Base-by-base conservation (phyloP, 192 early-diverging fungal species). In the Coemansia umbellata region DNA sequence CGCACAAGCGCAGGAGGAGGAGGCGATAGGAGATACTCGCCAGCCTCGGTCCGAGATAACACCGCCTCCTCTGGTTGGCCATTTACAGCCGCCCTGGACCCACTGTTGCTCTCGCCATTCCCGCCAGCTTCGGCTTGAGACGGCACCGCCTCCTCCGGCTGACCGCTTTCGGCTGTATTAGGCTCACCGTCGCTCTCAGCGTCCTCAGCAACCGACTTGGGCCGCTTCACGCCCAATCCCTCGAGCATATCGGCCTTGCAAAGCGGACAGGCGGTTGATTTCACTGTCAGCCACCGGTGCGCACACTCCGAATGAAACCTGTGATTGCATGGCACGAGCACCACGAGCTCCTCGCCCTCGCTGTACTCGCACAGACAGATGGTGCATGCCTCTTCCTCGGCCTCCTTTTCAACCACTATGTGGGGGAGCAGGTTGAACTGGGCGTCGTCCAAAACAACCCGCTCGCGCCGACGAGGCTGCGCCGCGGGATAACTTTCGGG, bases 381-480 rank as follows among this genome's bases (percentile, higher is more conserved):
- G 51, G 28, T 61, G 47, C 71, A 74, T 8, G 58, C 32, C 26
- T 60, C 71, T 5, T 53, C 28, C 27, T 74, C 58, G 24, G 43
- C 15, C 3, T 26, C 43, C 43, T 45, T 45, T 26, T 45, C 43
- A 22, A 45, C 43, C 15, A 45, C 11, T 8, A 8, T 53, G 27
- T 44, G 58, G 5, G 71, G 71, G 18, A 74, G 54, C 58, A 62
- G 18, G 37, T 66, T 55, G 31, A 74, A 74, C 31, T 74, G 70
- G 15, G 47, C 56, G 42, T 58, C 30, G 31, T 43, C 63, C 21
- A 74, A 40, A 8, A 62, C 70, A 32, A 57, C 37, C 47, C 50
- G 31, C 17, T 51, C 61, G 21, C 33, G 31, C 10, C 47, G 27
- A 18, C 37, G 50, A 48, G 60, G 31, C 44, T 62, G 60, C 15